Base-by-base conservation (phyloP, 176 grass and related monocot species). In the Hordeum marinum region DNA sequence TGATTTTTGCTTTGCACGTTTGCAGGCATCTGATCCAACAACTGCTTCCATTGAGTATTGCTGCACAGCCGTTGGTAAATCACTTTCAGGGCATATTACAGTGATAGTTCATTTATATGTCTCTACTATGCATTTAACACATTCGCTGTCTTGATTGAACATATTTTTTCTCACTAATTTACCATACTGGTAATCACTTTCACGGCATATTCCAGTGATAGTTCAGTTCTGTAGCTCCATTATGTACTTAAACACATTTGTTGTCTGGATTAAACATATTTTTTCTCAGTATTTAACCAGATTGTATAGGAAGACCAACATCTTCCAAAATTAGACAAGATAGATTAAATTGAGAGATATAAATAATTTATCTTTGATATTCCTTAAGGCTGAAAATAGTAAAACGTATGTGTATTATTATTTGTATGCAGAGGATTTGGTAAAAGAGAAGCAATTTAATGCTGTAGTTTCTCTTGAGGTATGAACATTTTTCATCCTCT, bases 391-490 rank as follows among this genome's bases (percentile, higher is more conserved):
- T 83, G 54, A 72, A 20, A 36, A 80, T 43, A n/a, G n/a, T n/a
- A n/a, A n/a, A n/a, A n/a, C n/a, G n/a, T n/a, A n/a, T n/a, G n/a
- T n/a, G n/a, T n/a, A n/a, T n/a, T n/a, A n/a, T n/a, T n/a, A n/a
- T n/a, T n/a, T n/a, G n/a, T n/a, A n/a, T 82, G 68, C 85, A 98
- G 91, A 94, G 89, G 91, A 93, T 78, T 87, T 98, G 81, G 96
- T 92, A 65, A 90, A 90, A 79, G 81, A 89, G 83, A 88, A 80
- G 41, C 79, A 95, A 78, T 98, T 93, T 81, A 89, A 98, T 95
- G 89, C 93, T 79, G 91, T 94, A 62, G 92, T 98, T 91, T 85
- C 93, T 87, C 93, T 98, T 46, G 89, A 95, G 96, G 93, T 92
- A 88, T 69, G 80, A 41, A 35, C 41, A 63, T 76, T 76, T 67